Percentiles rank a stretch among this genome's conserved stretches.
phyloP scores from a whole-genome alignment of 352 stramenopile species.

The Phytopythium cucurbitacearum region DNA sequence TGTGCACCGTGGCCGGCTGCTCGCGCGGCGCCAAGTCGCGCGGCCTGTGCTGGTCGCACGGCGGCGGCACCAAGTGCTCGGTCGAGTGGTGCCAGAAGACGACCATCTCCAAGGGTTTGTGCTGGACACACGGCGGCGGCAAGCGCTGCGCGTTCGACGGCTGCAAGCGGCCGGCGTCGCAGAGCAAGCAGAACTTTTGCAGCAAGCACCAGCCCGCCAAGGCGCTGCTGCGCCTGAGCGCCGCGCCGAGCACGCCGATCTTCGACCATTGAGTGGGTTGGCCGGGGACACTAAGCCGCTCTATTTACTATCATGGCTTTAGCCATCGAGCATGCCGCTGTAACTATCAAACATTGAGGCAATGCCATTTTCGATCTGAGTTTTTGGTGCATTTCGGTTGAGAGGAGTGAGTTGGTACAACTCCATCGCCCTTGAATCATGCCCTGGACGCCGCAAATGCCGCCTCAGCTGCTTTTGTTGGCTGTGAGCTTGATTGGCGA shows the following conservation, averaged over 20 bases:
- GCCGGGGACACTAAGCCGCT: no score
- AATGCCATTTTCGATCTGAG: no score
- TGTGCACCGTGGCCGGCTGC: conserved; percentile 61
- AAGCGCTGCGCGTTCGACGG: conserved; percentile 37
- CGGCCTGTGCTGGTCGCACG: conserved; percentile 77
- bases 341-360: no score
- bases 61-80: conserved; percentile 33
- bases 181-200: conserved; percentile 8
- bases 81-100: conserved; percentile 27
- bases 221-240: neutral
- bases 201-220: conserved; percentile 10
- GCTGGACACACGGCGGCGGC: conserved; percentile 7
- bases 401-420: no score
- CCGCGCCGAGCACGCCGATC: neutral
- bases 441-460: no score
- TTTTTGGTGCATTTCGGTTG: no score
- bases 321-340: no score
- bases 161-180: conserved; percentile 5
- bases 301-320: no score
- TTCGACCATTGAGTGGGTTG: neutral
- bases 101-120: conserved; percentile 14
- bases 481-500: no score
- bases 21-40: conserved; percentile 74
- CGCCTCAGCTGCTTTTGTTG: no score
- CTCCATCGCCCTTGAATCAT: no score